phyloP scores from a whole-genome alignment of 108 stramenopile species.

The Stephanodiscus minutulus region DNA sequence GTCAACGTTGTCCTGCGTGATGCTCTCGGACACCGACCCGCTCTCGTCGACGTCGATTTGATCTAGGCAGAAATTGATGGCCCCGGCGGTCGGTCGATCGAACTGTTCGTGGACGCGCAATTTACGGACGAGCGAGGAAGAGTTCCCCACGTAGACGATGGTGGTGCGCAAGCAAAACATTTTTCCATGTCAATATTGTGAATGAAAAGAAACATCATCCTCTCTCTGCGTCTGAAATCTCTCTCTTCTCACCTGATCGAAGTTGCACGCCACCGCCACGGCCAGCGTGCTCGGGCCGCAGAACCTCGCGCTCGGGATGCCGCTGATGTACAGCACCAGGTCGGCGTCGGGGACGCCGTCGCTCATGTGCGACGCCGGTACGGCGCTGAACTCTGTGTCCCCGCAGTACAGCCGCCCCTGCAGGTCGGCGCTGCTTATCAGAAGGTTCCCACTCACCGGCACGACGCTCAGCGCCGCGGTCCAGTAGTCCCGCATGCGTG shows the following conservation, averaged over 20 bases:
- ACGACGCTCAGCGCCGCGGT: slow-evolving; percentile 67
- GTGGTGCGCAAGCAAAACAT: neutral
- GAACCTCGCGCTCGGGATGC: slow-evolving; percentile 66
- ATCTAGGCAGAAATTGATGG: slow-evolving; percentile 80
- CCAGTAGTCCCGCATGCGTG: slow-evolving; percentile 75
- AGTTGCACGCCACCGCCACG: slow-evolving; percentile 78
- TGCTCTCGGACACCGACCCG: slow-evolving; percentile 56
- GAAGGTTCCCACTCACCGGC: slow-evolving; percentile 67
- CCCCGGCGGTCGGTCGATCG: slow-evolving; percentile 82
- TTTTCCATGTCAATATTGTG: neutral
- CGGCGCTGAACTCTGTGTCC: slow-evolving; percentile 76
- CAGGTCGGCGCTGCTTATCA: slow-evolving; percentile 65
- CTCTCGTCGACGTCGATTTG: slow-evolving; percentile 66
- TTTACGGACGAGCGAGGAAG: too few species aligned
- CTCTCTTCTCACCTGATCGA: slow-evolving; percentile 52
- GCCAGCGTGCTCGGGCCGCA: slow-evolving; percentile 76
- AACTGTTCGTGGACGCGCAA: slow-evolving; percentile 37
- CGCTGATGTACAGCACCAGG: slow-evolving; percentile 78
- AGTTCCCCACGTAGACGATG: too few species aligned
- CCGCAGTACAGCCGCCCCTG: slow-evolving; percentile 75
- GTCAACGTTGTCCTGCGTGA: slow-evolving; percentile 77
- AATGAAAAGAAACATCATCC: neutral
- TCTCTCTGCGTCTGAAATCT: neutral
- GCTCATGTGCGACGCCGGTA: slow-evolving; percentile 67
- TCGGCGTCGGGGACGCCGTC: slow-evolving; percentile 67